Conservation (phyloP, 2,329 filamentous ascomycete species). For the Beauveria sp. region DNA sequence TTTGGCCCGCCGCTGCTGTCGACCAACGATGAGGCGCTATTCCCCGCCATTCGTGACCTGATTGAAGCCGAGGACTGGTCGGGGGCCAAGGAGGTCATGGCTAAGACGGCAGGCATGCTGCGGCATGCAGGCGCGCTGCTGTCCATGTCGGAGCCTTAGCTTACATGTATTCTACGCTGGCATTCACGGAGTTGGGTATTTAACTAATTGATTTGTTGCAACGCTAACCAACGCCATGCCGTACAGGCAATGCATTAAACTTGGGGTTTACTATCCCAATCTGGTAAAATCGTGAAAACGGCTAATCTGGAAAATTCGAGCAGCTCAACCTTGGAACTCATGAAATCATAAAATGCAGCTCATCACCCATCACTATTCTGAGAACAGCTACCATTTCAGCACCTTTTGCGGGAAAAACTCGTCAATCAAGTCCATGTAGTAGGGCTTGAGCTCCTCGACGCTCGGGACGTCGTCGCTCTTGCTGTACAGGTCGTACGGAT, state of each 20-base stretch:
- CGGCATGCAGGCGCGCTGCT: conserved; percentile 37
- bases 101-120: conserved; percentile 58
- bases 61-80: conserved; percentile 60
- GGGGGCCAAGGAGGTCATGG: conserved; percentile 54
- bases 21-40: conserved; percentile 57
- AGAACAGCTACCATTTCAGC: conserved; percentile 28
- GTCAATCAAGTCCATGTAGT: conserved; percentile 36
- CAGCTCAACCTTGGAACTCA: neutral
- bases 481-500: conserved; percentile 86
- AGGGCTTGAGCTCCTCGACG: conserved; percentile 64
- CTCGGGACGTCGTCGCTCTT: conserved; percentile 79
- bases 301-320: neutral
- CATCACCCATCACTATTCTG: neutral
- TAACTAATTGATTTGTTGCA: neutral
- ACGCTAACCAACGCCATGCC: neutral
- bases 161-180: conserved; percentile 1
- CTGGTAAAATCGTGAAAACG: too few species aligned
- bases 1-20: conserved; percentile 79
- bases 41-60: conserved; percentile 69
- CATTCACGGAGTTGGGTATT: neutral
- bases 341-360: neutral
- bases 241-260: neutral
- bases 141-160: conserved; percentile 2
- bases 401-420: conserved; percentile 35
- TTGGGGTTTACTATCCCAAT: too few species aligned